Evolutionary conservation across 1,284 basidiomycete species (phyloP), one percentile per base, ranked within the genome.

Genomic region (Cryptococcus sp.): DNA sequence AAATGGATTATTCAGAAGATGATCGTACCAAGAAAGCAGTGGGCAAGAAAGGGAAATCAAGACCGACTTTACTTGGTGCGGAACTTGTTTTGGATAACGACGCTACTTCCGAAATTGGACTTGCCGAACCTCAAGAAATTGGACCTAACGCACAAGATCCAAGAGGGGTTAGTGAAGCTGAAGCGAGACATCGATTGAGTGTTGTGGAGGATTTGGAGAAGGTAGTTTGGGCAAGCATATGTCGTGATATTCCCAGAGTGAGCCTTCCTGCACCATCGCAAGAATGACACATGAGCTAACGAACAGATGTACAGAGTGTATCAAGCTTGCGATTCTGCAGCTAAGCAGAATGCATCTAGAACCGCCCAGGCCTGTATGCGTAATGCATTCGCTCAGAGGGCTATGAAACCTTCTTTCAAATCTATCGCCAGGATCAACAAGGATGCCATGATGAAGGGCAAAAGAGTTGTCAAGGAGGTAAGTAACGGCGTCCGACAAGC

Each of bases 171-270:
- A 63, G 60, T n/a, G 69, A 71, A 53, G 31, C 43, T 2, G 71
- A 73, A 45, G 71, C 71, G 22, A 54, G 53, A 24, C 59, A 69
- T 9, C 53, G 69, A n/a, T 57, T 63, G 19, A 59, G 54, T 9
- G 50, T 69, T 7, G 73, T 92, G 36, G 88, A 92, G 67, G 89
- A 92, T 63, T 78, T 87, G 2, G 89, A 91, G 74, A 81, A 82
- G 56, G 88, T 88, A 72, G 86, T 88, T 9, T 93, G 91, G 90
- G 83, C 84, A 22, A 85, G 84, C 60, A 89, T 93, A 46, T 88
- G 87, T 2, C 81, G 85, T 61, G 90, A 93, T 65, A 82, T 92
- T 32, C 83, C 85, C 21, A 91, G 86, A 79, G 90, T 88, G 62
- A 54, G 70, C 60, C n/a, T 16, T 32, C 14, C 19, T 23, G 14